Percentiles rank a stretch among this genome's conserved stretches.
phyloP scores from a whole-genome alignment of 2,329 filamentous ascomycete genomes.

The Furcasterigmium sp. region DNA sequence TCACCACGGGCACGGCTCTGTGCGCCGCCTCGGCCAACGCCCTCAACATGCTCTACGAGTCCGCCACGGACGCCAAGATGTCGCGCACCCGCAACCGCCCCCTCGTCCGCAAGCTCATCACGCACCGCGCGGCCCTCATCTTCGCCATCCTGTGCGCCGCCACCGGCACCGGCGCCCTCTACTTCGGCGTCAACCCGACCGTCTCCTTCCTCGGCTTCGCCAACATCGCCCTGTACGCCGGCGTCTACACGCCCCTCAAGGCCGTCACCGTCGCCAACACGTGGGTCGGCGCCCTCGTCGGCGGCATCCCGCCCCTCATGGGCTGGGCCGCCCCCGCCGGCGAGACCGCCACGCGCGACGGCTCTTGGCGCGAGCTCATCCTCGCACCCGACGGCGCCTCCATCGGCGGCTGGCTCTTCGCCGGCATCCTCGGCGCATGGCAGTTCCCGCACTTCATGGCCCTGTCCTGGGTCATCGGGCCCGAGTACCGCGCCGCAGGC shows the following conservation, averaged over 20 bases:
- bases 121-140: constrained; percentile 61
- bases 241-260: constrained; percentile 89
- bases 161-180: constrained; percentile 67
- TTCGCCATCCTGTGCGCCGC: constrained; percentile 75
- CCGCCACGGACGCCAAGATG: constrained; percentile 86
- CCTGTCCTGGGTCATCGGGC: constrained; percentile 78
- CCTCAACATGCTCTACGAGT: constrained; percentile 96
- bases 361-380: constrained; percentile 73
- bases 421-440: constrained; percentile 83
- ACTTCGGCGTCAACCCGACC: constrained; percentile 90
- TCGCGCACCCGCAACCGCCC: constrained; percentile 86
- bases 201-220: constrained; percentile 77
- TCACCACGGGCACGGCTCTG: constrained; percentile 82
- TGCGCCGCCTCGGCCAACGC: constrained; percentile 90
- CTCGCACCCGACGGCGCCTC: constrained; percentile 57
- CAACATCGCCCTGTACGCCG: constrained; percentile 88
- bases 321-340: constrained; percentile 95
- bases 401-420: constrained; percentile 83
- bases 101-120: constrained; percentile 76
- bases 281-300: constrained; percentile 89
- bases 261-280: constrained; percentile 83
- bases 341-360: constrained; percentile 71
- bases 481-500: constrained; percentile 75
- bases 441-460: constrained; percentile 99
- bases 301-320: constrained; percentile 93